Base-by-base conservation (phyloP, 352 stramenopile species). In the Globisporangium barbulae region DNA sequence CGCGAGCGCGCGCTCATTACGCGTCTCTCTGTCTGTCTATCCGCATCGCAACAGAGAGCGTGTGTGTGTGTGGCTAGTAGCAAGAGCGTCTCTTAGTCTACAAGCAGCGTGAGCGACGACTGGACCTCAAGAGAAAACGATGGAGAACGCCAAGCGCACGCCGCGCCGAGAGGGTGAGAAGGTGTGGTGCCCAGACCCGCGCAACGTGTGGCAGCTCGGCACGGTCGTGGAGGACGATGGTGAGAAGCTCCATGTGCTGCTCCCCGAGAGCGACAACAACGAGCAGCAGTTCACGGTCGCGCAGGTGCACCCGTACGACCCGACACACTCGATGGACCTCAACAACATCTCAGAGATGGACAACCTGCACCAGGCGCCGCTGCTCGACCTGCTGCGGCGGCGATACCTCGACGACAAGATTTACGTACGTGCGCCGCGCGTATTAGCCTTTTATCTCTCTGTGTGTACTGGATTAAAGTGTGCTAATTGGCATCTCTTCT, bases 261-360 rank as follows among this genome's bases (percentile, higher is more conserved):
- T 93, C 31, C 85, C 88, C 8, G 88, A 94, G 52, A 76, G 78
- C 41, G 87, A 96, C 61, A 71, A 80, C 33, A 70, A 79, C 21
- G 88, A 94, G 68, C 85, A 94, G 71, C 74, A 88, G 60, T 94
- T 96, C 63, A 67, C 72, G 22, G 75, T 93, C 47, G 80, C 83
- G 17, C 80, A 96, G 59, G 81, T 94, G 49, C 92, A 98, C 67
- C 86, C 81, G 68, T 98, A 94, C 71, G 93, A 98, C 66, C 88
- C 90, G 42, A 88, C 85, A 48, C 93, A 98, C 67, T 87, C 82
- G 19, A 53, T 96, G 15, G 88, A 97, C 65, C 70, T 97, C 62
- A 78, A 81, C 35, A 96, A 98, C 71, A 89, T 97, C 55, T 92
- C 90, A n/a, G 91, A 96, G 70, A 96, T 98, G 89, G 94, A 97